Percentiles rank a stretch among this genome's conserved stretches.
Evolutionary conservation across 192 early-diverging fungal genomes (phyloP).

Genomic region (Mortierella hygrophila): DNA sequence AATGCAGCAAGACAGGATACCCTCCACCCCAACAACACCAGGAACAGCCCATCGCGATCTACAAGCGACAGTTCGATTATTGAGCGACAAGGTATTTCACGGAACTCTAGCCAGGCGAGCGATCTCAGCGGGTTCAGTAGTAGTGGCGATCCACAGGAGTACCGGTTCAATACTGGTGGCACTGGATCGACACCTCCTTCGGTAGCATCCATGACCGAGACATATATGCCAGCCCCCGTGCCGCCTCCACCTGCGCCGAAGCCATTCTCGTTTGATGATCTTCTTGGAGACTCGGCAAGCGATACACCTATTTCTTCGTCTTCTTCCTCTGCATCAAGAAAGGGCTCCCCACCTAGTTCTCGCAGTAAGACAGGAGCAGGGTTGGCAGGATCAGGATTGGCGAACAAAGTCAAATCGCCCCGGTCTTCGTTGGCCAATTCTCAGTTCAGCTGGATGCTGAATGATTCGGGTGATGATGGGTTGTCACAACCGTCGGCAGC

Average conservation of each 20-base stretch:
- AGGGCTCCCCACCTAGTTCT: not conserved
- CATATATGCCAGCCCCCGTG: constrained; percentile 14
- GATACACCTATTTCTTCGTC: not conserved
- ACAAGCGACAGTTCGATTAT: constrained; percentile 2
- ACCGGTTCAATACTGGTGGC: not conserved
- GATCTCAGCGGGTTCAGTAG: not conserved
- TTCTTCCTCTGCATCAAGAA: not conserved
- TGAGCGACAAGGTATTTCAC: not conserved
- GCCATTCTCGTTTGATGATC: constrained; percentile 51
- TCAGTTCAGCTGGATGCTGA: constrained; percentile 52
- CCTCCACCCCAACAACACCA: not conserved
- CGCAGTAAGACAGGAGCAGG: not conserved
- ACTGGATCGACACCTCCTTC: not conserved
- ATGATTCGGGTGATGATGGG: constrained; percentile 3
- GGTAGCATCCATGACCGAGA: not conserved
- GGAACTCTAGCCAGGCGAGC: constrained; percentile 16
- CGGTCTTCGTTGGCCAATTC: constrained; percentile 41
- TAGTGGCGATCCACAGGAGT: not conserved
- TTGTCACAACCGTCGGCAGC: not conserved
- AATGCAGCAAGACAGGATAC: constrained; percentile 15
- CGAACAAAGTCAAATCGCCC: constrained; percentile 39
- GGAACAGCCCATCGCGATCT: constrained; percentile 8
- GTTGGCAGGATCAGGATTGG: not conserved
- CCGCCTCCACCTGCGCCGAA: constrained; percentile 19
- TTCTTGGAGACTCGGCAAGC: constrained; percentile 22